These are phyloP conservation scores for Nakaseomyces kungkrabaensis DNA, from an alignment of 1,139 yeast genomes.

Conservation along the genomic window DNA sequence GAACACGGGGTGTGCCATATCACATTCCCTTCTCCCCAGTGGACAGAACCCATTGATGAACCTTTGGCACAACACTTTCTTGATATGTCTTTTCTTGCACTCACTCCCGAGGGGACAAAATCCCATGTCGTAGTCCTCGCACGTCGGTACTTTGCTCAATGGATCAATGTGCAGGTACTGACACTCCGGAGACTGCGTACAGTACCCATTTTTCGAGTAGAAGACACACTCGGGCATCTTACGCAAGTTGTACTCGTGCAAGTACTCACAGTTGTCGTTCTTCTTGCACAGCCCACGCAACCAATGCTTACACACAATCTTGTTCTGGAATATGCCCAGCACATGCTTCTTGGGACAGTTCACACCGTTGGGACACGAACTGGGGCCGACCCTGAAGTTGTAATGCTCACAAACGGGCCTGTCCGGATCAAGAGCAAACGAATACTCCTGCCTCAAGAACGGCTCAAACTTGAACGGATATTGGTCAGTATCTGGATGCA, in stretches of 20 bases:
- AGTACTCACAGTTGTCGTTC: constrained; percentile 91
- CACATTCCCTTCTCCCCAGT: constrained; percentile 24
- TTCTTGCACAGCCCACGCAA: constrained; percentile 92
- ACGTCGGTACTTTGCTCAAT: constrained; percentile 74
- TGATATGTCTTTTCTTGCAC: constrained; percentile 73
- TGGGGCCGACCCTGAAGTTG: constrained; percentile 40
- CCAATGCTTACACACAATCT: constrained; percentile 97
- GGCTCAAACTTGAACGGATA: constrained; percentile 72
- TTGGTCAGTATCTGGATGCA: constrained; percentile 3
- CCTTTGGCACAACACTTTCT: constrained; percentile 70
- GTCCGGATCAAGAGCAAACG: constrained; percentile 80
- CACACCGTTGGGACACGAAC: constrained; percentile 76
- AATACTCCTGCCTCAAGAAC: constrained; percentile 67
- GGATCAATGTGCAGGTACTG: constrained; percentile 89
- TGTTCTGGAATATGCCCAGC: constrained; percentile 68
- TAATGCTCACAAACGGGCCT: constrained; percentile 80
- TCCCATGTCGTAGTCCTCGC: constrained; percentile 75
- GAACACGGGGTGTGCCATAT: constrained; percentile 24
- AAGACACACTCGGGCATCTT: constrained; percentile 97
- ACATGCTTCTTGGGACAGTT: constrained; percentile 87
- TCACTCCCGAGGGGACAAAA: constrained; percentile 90
- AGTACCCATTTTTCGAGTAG: constrained; percentile 78
- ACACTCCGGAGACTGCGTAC: constrained; percentile 93
- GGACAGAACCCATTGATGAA: constrained; percentile 94
- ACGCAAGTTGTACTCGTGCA: constrained; percentile 88